Evolutionary conservation across 2,329 filamentous ascomycete species (phyloP).

Genomic region (Aspergillus sp.): DNA sequence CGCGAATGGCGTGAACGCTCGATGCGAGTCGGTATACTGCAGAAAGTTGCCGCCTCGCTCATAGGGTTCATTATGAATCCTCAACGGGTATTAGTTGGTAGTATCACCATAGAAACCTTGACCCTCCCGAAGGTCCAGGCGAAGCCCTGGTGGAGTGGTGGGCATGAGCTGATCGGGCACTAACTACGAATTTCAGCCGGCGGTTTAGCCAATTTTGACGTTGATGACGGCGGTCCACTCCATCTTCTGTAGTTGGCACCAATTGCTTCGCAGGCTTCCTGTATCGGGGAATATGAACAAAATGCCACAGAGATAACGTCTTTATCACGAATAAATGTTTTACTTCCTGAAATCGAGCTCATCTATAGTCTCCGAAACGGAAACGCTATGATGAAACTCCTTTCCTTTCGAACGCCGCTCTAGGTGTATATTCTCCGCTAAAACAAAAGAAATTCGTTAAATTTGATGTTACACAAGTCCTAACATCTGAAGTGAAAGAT

Average conservation of each 20-base stretch:
- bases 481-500: background rate
- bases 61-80: background rate
- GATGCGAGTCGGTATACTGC: background rate
- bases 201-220: background rate
- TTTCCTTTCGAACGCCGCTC: background rate
- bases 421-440: background rate
- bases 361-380: background rate
- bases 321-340: background rate
- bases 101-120: background rate
- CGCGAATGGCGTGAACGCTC: background rate
- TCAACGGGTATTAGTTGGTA: background rate
- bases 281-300: background rate
- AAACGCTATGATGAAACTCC: background rate
- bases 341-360: background rate
- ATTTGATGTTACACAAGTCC: background rate
- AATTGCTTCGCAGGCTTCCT: background rate
- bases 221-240: background rate
- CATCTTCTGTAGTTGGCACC: background rate
- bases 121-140: background rate
- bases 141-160: background rate
- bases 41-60: background rate
- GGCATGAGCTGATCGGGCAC: background rate
- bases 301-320: background rate
- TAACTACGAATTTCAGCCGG: background rate
- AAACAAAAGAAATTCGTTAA: slow-evolving; percentile 1